Conservation (phyloP, 352 stramenopile genomes). For the Pythium dissimile region DNA sequence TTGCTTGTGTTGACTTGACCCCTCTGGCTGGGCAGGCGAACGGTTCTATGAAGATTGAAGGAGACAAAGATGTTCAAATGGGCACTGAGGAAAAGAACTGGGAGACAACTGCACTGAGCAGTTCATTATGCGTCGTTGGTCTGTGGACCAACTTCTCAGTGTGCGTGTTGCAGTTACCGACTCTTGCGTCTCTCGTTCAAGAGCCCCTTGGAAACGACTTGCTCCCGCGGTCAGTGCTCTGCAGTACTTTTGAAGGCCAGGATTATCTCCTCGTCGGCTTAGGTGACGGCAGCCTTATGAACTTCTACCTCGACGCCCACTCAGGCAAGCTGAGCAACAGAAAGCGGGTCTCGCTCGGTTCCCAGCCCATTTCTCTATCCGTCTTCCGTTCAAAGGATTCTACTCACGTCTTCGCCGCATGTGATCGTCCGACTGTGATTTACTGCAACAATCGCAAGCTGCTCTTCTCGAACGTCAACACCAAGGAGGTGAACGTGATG, state of each 20-base stretch:
- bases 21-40: conserved; percentile 31
- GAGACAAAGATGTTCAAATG: conserved; percentile 66
- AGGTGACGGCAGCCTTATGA: conserved; percentile 95
- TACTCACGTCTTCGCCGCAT: conserved; percentile 95
- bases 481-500: conserved; percentile 92
- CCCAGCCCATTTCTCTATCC: conserved; percentile 93
- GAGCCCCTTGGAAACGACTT: conserved; percentile 76
- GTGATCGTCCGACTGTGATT: conserved; percentile 96
- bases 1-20: conserved; percentile 92
- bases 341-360: conserved; percentile 95
- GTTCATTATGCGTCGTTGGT: conserved; percentile 77
- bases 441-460: conserved; percentile 96
- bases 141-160: conserved; percentile 94
- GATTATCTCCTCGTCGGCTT: conserved; percentile 95
- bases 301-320: conserved; percentile 77
- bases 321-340: conserved; percentile 50
- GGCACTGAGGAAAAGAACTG: conserved; percentile 38
- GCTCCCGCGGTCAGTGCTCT: conserved; percentile 86
- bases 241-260: conserved; percentile 80
- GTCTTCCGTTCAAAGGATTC: conserved; percentile 91
- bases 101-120: conserved; percentile 49
- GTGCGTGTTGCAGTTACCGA: conserved; percentile 80
- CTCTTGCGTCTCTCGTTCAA: conserved; percentile 59
- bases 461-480: conserved; percentile 95
- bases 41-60: conserved; percentile 7